phyloP scores from a whole-genome alignment of 1,284 basidiomycete species.

The Coniferiporia weirii region DNA sequence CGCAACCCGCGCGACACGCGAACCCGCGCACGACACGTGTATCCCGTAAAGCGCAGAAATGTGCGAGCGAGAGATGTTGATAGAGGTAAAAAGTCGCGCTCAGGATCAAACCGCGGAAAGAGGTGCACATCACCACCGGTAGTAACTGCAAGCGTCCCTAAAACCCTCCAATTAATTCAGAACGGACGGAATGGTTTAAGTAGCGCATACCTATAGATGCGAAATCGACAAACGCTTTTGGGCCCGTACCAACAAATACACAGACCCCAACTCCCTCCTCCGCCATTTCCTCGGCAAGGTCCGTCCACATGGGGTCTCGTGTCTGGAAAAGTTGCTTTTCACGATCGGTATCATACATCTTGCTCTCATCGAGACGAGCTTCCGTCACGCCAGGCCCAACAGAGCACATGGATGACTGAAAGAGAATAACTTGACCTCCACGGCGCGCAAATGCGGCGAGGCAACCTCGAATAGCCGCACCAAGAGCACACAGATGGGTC shows the following conservation, averaged over 20 bases:
- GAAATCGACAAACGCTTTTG: slow-evolving; percentile 71
- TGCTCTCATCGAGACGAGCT: slow-evolving; percentile 56
- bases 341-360: slow-evolving; percentile 85
- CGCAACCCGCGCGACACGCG: slow-evolving; percentile 53
- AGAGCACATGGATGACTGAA: slow-evolving; percentile 76
- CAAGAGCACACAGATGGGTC: slow-evolving; percentile 61
- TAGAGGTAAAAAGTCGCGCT: slow-evolving; percentile 65
- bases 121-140: slow-evolving; percentile 95
- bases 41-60: slow-evolving; percentile 57
- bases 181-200: background rate
- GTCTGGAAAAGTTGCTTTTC: slow-evolving; percentile 79
- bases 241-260: slow-evolving; percentile 81
- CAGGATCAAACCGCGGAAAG: slow-evolving; percentile 82
- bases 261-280: slow-evolving; percentile 90
- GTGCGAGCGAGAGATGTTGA: slow-evolving; percentile 72
- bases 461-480: slow-evolving; percentile 72
- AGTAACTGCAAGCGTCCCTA: slow-evolving; percentile 62
- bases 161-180: slow-evolving; percentile 3
- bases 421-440: slow-evolving; percentile 85
- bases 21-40: slow-evolving; percentile 11
- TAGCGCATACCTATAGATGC: slow-evolving; percentile 71
- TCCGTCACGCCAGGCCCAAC: slow-evolving; percentile 71
- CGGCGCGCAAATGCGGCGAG: slow-evolving; percentile 71
- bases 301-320: slow-evolving; percentile 73
- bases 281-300: slow-evolving; percentile 83